A percentile compares a stretch with the other conserved stretches of the same genome.
Evolutionary conservation across 176 grass and related monocot species (phyloP).

Genomic region (Puccinellia tenuiflora): DNA sequence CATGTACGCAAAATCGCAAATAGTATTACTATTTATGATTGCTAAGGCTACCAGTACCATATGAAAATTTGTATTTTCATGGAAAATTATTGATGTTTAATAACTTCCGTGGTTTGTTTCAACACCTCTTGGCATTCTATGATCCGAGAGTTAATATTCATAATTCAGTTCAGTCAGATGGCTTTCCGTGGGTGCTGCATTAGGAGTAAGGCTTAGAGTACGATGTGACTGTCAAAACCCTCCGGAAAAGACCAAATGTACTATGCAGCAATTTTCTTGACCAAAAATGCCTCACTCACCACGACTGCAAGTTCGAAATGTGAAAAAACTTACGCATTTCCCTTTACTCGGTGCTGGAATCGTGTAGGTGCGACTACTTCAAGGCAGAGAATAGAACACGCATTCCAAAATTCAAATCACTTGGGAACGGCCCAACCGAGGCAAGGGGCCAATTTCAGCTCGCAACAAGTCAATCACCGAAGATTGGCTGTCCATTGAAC

Average conservation of each 20-base stretch:
- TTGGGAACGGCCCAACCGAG: neutral
- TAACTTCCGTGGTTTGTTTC: neutral
- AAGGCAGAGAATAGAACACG: neutral
- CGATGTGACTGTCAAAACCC: neutral
- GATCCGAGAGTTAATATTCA: neutral
- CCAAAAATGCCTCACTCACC: neutral
- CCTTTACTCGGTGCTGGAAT: neutral
- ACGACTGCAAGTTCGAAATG: neutral
- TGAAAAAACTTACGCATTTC: neutral
- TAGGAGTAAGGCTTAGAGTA: neutral
- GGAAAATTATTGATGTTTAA: neutral
- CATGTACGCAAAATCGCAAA: neutral
- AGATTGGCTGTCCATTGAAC: neutral
- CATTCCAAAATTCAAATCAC: slow-evolving; percentile 1
- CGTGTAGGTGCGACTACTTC: neutral
- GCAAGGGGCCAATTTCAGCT: slow-evolving; percentile 7
- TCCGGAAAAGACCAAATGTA: neutral
- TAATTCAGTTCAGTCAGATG: neutral
- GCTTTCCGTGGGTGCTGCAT: neutral
- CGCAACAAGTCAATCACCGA: neutral
- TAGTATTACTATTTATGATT: neutral
- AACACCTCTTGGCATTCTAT: neutral
- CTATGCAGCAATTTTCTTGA: neutral
- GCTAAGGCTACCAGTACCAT: neutral
- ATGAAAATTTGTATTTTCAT: neutral